Percentiles rank a stretch among this genome's conserved stretches.
Evolutionary conservation across 1,284 basidiomycete species (phyloP).

Genomic region (Boletus semigastroideus): DNA sequence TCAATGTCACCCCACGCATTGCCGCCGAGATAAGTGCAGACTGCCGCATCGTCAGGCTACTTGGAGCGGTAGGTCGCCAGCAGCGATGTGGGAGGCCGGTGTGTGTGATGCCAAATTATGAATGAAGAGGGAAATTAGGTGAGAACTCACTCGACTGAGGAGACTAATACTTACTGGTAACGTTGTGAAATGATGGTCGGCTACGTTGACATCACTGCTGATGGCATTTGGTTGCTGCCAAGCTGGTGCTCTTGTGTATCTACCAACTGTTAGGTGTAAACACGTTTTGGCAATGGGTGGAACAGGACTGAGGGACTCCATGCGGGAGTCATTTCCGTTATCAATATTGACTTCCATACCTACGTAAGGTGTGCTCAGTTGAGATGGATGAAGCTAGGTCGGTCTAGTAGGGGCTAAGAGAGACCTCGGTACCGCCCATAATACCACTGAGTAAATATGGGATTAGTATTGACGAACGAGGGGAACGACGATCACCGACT

Average conservation of each 20-base stretch:
- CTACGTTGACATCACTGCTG: not conserved
- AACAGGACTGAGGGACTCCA: not conserved
- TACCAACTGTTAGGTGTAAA: too few species aligned
- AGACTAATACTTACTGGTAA: not conserved
- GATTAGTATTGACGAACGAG: too few species aligned
- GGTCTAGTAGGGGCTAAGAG: not conserved
- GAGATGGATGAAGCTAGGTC: not conserved
- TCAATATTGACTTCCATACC: slow-evolving; percentile 9
- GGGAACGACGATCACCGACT: too few species aligned
- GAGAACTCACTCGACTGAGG: not conserved
- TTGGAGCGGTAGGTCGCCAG: not conserved
- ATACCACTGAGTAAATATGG: too few species aligned
- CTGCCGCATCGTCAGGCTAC: not conserved
- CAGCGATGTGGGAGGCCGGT: not conserved
- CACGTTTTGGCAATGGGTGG: too few species aligned
- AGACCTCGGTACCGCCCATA: slow-evolving; percentile 10
- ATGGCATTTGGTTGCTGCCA: slow-evolving; percentile 1
- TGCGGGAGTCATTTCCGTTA: slow-evolving; percentile 30
- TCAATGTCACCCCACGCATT: not conserved
- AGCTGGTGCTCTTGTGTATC: not conserved
- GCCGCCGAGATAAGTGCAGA: not conserved
- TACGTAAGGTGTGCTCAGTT: not conserved
- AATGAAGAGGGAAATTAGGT: slow-evolving; percentile 2
- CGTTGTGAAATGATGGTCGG: not conserved
- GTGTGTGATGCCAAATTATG: not conserved